phyloP scores from a whole-genome alignment of 805 yeast species.

The Ogataea minuta region DNA sequence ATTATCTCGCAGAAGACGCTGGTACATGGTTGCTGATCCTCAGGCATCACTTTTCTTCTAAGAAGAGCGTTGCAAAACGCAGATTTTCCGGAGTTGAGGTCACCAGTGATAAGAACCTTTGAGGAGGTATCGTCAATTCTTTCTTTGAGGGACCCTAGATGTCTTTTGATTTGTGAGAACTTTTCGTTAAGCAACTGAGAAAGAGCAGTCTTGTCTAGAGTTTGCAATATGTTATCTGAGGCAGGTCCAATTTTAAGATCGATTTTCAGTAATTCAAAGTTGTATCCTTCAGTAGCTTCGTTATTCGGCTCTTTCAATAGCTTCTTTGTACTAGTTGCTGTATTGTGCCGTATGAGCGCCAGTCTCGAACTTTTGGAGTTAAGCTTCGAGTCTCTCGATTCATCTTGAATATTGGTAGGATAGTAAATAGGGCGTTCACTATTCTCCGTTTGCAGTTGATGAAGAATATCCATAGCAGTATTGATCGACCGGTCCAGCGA shows the following conservation, averaged over 20 bases:
- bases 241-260: slow-evolving; percentile 56
- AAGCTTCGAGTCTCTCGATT: slow-evolving; percentile 34
- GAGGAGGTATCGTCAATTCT: slow-evolving; percentile 90
- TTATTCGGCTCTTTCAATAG: slow-evolving; percentile 16
- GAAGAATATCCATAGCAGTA: slow-evolving; percentile 48
- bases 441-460: slow-evolving; percentile 56
- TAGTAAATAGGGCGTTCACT: slow-evolving; percentile 58
- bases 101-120: slow-evolving; percentile 95
- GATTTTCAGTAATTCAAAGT: slow-evolving; percentile 61
- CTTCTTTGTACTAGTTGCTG: slow-evolving; percentile 19
- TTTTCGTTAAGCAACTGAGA: slow-evolving; percentile 70
- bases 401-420: slow-evolving; percentile 44
- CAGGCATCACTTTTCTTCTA: slow-evolving; percentile 77
- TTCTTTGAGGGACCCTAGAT: slow-evolving; percentile 67
- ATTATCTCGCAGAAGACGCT: slow-evolving; percentile 93
- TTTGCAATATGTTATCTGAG: slow-evolving; percentile 45
- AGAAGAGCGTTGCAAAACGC: slow-evolving; percentile 91
- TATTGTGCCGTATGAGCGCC: slow-evolving; percentile 49
- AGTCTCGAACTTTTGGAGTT: slow-evolving; percentile 51
- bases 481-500: slow-evolving; percentile 62
- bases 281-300: slow-evolving; percentile 30
- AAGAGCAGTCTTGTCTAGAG: slow-evolving; percentile 65
- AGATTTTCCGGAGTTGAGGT: slow-evolving; percentile 93
- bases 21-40: slow-evolving; percentile 97
- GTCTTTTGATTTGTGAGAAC: slow-evolving; percentile 61